These are phyloP conservation scores for Arthrobotrys megalospora DNA, from an alignment of 2,329 filamentous ascomycete genomes.

Conservation along the genomic window DNA sequence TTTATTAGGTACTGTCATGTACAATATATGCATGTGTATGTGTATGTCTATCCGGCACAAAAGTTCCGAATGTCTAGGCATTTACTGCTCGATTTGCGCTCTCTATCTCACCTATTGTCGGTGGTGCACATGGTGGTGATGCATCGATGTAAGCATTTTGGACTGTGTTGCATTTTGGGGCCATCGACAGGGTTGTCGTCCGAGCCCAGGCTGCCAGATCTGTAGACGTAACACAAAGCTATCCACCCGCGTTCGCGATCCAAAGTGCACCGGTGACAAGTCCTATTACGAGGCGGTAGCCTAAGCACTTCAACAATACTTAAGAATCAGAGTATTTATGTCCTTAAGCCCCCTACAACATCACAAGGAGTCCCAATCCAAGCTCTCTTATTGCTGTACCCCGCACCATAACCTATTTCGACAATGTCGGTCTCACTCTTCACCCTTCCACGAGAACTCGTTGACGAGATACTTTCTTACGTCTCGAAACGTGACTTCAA, in stretches of 20 bases:
- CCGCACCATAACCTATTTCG: neutral
- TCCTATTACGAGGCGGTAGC: neutral
- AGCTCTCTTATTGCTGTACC: neutral
- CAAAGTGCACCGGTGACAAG: neutral
- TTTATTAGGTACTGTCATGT: no score
- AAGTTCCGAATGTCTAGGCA: no score
- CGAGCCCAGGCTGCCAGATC: no score
- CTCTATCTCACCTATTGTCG: no score
- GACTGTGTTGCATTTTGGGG: no score
- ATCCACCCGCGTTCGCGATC: neutral
- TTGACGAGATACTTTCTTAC: constrained; percentile 18
- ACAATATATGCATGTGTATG: no score
- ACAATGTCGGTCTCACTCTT: constrained; percentile 8
- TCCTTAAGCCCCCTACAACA: neutral
- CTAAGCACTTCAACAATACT: neutral
- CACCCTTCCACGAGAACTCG: constrained; percentile 3
- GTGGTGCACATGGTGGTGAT: no score
- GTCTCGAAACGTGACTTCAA: constrained; percentile 7
- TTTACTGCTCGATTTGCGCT: no score
- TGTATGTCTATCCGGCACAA: no score
- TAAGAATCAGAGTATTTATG: neutral
- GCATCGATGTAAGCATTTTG: no score
- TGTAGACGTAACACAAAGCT: no score
- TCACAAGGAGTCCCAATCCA: neutral
- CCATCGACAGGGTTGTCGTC: no score